These are phyloP conservation scores for Malus sieversii DNA, from an alignment of 306 rosid species.

Conservation along the genomic window DNA sequence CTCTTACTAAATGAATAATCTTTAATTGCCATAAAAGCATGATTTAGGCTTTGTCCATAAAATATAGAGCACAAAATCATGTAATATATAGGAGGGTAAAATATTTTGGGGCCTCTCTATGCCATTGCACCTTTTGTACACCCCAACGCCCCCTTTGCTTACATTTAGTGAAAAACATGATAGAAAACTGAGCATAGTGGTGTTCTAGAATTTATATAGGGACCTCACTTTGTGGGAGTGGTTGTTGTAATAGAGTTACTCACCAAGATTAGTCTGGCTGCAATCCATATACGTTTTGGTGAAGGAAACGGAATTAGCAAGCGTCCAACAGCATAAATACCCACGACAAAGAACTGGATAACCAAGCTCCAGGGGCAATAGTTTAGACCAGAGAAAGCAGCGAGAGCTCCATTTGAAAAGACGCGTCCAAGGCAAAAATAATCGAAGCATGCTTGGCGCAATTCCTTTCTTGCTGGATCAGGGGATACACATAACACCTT, in stretches of 20 bases:
- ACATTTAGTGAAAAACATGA: too few species aligned
- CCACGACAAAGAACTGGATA: conserved; percentile 48
- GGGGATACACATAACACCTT: conserved; percentile 42
- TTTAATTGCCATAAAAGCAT: too few species aligned
- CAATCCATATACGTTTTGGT: conserved; percentile 36
- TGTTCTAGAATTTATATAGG: too few species aligned
- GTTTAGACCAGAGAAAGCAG: conserved; percentile 55
- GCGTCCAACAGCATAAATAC: conserved; percentile 40
- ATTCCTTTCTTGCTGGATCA: conserved; percentile 55
- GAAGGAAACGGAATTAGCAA: conserved; percentile 54
- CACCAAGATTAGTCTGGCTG: conserved; percentile 44
- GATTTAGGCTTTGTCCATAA: too few species aligned
- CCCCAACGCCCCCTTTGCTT: too few species aligned
- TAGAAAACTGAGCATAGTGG: too few species aligned
- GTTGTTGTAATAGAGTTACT: neutral
- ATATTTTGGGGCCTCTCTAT: too few species aligned
- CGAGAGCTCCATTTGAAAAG: conserved; percentile 42
- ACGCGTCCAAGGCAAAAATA: conserved; percentile 51
- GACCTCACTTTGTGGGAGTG: too few species aligned
- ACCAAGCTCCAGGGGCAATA: conserved; percentile 43
- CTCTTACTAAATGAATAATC: too few species aligned
- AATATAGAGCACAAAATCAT: too few species aligned
- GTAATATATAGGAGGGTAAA: too few species aligned
- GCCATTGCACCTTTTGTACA: too few species aligned
- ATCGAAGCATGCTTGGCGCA: conserved; percentile 51